These are phyloP conservation scores for Lentinula sp. DNA, from an alignment of 768 basidiomycete genomes.

Conservation along the genomic window DNA sequence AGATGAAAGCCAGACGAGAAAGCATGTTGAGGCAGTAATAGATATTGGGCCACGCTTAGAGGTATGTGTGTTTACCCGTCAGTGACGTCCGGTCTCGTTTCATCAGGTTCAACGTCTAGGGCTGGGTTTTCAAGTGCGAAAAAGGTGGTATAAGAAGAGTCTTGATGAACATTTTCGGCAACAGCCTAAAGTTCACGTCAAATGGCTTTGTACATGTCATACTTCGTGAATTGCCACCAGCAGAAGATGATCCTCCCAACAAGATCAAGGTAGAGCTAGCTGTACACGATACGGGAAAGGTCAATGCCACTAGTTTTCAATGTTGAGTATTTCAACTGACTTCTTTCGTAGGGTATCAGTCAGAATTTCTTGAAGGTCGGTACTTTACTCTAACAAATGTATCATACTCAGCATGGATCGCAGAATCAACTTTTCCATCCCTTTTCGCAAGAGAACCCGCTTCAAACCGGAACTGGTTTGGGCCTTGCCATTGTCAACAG, in stretches of 20 bases:
- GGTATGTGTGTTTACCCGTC: conserved; percentile 30
- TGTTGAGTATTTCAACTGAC: not conserved
- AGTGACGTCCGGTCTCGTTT: not conserved
- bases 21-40: conserved; percentile 79
- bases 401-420: not conserved
- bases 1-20: conserved; percentile 34
- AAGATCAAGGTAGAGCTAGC: conserved; percentile 75
- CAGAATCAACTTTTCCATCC: conserved; percentile 95
- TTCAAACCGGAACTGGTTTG: conserved; percentile 89
- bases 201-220: conserved; percentile 85
- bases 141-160: conserved; percentile 89
- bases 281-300: conserved; percentile 89
- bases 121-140: conserved; percentile 85
- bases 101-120: conserved; percentile 33
- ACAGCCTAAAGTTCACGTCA: conserved; percentile 90
- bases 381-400: not conserved
- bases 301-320: conserved; percentile 17
- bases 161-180: conserved; percentile 92
- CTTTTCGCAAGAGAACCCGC: conserved; percentile 93
- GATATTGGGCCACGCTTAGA: conserved; percentile 72
- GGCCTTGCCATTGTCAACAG: conserved; percentile 95
- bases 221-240: conserved; percentile 64
- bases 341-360: conserved; percentile 65
- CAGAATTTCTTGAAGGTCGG: conserved; percentile 83
- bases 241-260: conserved; percentile 44